Base-by-base conservation (phyloP, 2,329 filamentous ascomycete species). In the Colletotrichum endophyticum region DNA sequence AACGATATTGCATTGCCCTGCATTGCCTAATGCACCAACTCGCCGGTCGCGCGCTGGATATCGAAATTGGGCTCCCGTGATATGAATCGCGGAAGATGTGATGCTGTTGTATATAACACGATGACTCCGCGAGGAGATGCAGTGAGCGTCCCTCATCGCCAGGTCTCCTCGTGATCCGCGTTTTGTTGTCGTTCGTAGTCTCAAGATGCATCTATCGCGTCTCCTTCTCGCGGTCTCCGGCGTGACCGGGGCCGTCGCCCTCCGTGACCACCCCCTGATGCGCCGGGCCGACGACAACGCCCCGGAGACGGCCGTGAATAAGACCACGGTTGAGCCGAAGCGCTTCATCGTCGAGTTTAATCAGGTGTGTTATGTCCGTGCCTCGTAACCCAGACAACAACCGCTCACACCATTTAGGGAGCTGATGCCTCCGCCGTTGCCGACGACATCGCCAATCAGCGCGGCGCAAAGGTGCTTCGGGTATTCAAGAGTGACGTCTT, bases 401-500 rank as follows among this genome's bases (percentile, higher is more conserved):
- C 34, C n/a, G 56, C 62, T 72, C 8, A 73, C 36, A 64, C 8
- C 8, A 34, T 49, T 15, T 16, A 72, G 64, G 71, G 57, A 19
- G 49, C 64, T 39, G 68, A 75, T n/a, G 71, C 68, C 16, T 36
- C 71, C 11, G 49, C 64, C 15, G 53, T 62, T 25, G 64, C 69
- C 16, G 30, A 34, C 6, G 34, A 66, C 6, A 70, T 78, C 19
- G 67, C 64, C 56, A 32, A 49, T 32, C 68, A 56, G 36, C 69
- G 53, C 36, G 76, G 76, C 59, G 66, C 69, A 36, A 68, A 69
- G 27, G 57, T 78, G 39, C 25, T 73, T 28, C 74, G 74, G 39
- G 32, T 83, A 32, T 73, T 79, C 25, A 71, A 77, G 34, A 83
- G 80, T 2, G 78, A 81, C 13, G 81, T 86, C 63, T 87, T 84